phyloP scores from a whole-genome alignment of 2,329 filamentous ascomycete genomes.

The Colletotrichum sp. region DNA sequence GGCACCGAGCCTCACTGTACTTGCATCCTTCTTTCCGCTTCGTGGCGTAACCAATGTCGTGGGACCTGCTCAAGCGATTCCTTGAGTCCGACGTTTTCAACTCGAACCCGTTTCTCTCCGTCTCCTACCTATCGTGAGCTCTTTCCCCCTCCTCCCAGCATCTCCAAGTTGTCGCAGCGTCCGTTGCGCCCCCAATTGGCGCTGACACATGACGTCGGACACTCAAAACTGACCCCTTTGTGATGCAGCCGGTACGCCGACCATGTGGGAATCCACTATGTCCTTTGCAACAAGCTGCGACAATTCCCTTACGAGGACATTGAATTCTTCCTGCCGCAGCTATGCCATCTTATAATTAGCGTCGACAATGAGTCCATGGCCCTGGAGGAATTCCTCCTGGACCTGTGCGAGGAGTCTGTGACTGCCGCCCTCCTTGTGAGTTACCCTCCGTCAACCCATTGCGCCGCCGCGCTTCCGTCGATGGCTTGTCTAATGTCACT shows the following conservation, averaged over 20 bases:
- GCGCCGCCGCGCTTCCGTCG: not conserved
- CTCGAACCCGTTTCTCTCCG: constrained; percentile 85
- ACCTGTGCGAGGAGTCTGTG: constrained; percentile 86
- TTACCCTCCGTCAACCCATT: constrained; percentile 22
- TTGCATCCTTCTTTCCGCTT: constrained; percentile 29
- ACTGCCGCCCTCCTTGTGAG: constrained; percentile 82
- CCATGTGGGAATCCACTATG: constrained; percentile 89
- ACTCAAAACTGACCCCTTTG: constrained; percentile 1
- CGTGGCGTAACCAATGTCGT: constrained; percentile 66
- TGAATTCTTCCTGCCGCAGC: constrained; percentile 88
- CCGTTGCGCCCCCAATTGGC: not conserved
- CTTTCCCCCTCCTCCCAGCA: constrained; percentile 17
- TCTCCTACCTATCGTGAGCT: constrained; percentile 86
- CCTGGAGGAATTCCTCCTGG: constrained; percentile 84
- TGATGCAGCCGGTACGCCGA: constrained; percentile 77
- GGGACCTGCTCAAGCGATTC: constrained; percentile 89
- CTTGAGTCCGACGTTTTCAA: constrained; percentile 95
- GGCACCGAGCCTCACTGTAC: constrained; percentile 35
- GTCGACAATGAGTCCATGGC: constrained; percentile 93
- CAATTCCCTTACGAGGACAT: constrained; percentile 91
- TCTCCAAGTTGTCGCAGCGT: not conserved
- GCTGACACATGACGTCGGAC: not conserved
- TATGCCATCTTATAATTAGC: constrained; percentile 88
- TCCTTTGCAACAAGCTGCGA: constrained; percentile 86
- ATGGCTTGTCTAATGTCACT: not conserved